A percentile compares a stretch with the other conserved stretches of the same genome.
Evolutionary conservation across 2,329 filamentous ascomycete species (phyloP).

Genomic region (Chaetomium sp.): DNA sequence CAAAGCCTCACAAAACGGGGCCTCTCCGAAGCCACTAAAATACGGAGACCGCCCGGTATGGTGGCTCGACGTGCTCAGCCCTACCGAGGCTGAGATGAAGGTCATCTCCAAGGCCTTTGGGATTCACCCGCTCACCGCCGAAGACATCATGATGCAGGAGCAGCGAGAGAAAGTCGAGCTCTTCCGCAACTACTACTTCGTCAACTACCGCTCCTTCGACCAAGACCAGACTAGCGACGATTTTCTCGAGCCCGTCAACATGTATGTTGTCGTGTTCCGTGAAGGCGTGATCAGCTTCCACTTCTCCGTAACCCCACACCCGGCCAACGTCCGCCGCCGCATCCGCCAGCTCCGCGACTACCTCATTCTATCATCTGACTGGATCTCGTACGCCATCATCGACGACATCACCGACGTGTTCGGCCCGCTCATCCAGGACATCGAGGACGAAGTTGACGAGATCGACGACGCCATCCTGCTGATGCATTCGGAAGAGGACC

Average conservation of each 20-base stretch:
- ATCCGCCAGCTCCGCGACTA: conserved; percentile 94
- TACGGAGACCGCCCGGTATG: conserved; percentile 85
- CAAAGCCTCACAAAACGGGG: conserved; percentile 31
- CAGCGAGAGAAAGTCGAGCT: conserved; percentile 96
- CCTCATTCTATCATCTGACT: conserved; percentile 85
- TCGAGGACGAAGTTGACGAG: conserved; percentile 94
- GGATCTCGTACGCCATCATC: conserved; percentile 97
- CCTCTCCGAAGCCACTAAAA: conserved; percentile 30
- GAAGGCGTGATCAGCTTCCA: conserved; percentile 96
- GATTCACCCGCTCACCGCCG: conserved; percentile 89
- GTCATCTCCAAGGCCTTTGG: conserved; percentile 86
- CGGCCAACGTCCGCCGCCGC: conserved; percentile 87
- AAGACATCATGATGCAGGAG: conserved; percentile 97
- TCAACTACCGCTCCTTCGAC: conserved; percentile 97
- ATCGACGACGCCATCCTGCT: conserved; percentile 88
- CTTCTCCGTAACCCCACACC: conserved; percentile 91
- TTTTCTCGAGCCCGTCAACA: conserved; percentile 91
- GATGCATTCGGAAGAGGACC: conserved; percentile 59
- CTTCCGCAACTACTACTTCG: conserved; percentile 96
- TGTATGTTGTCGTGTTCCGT: conserved; percentile 95
- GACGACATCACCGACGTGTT: conserved; percentile 98
- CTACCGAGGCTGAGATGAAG: conserved; percentile 94
- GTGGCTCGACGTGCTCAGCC: conserved; percentile 90
- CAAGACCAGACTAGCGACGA: conserved; percentile 85
- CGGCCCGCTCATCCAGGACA: conserved; percentile 80